Evolutionary conservation across 164 flowering plant species (phyloP).

Genomic region (Warburgia ugandensis): DNA sequence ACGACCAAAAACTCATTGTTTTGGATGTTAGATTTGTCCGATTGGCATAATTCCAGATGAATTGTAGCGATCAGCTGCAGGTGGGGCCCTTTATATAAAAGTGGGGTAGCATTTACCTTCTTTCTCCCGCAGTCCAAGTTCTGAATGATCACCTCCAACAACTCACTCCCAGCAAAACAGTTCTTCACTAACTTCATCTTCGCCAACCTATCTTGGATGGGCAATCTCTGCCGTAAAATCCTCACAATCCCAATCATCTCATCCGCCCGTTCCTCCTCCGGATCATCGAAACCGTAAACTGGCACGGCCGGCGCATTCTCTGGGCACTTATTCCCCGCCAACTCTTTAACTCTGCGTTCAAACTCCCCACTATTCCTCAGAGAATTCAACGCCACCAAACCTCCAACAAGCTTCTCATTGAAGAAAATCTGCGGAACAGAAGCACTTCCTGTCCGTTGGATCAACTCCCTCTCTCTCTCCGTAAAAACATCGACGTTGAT

Average conservation of each 20-base stretch:
- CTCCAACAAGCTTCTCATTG: conserved; percentile 78
- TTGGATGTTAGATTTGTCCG: too few species aligned
- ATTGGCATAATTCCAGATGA: too few species aligned
- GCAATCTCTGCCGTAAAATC: conserved; percentile 63
- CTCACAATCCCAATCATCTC: conserved; percentile 46
- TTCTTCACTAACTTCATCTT: conserved; percentile 81
- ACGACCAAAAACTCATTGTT: too few species aligned
- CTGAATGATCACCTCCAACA: conserved; percentile 56
- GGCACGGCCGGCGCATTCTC: conserved; percentile 61
- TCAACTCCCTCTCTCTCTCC: conserved; percentile 57
- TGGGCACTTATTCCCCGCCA: conserved; percentile 45
- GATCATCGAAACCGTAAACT: conserved; percentile 70
- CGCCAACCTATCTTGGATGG: conserved; percentile 73
- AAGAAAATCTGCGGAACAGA: conserved; percentile 81
- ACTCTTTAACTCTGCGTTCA: conserved; percentile 49
- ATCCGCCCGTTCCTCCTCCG: conserved; percentile 37
- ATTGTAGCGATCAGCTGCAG: too few species aligned
- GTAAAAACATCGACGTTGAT: conserved; percentile 89
- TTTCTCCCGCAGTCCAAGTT: conserved; percentile 58
- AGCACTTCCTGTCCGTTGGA: conserved; percentile 46
- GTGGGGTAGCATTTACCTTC: conserved; percentile 68
- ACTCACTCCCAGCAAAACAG: conserved; percentile 67
- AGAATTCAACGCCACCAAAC: conserved; percentile 74
- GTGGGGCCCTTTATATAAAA: too few species aligned
- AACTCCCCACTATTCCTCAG: conserved; percentile 69